Percentiles rank a stretch among this genome's conserved stretches.
Evolutionary conservation across 495 filamentous ascomycete species (phyloP).

Genomic region (Aspergillus taichungensis): DNA sequence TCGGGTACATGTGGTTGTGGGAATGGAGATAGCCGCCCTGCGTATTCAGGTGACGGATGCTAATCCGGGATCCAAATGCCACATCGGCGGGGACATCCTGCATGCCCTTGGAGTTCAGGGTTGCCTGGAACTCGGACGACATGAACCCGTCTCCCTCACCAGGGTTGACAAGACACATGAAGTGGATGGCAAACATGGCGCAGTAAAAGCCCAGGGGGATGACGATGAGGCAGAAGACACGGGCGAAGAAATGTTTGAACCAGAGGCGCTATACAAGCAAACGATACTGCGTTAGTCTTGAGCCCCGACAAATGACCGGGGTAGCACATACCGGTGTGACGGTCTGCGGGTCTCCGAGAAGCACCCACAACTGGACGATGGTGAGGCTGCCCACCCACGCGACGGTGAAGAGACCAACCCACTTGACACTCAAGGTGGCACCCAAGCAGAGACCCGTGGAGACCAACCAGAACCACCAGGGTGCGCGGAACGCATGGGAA

Average conservation of each 20-base stretch:
- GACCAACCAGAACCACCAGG: constrained; percentile 97
- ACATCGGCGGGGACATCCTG: constrained; percentile 89
- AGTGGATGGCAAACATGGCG: constrained; percentile 93
- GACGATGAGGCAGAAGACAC: constrained; percentile 84
- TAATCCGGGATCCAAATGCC: constrained; percentile 75
- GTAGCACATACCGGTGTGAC: constrained; percentile 56
- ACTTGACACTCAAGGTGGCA: constrained; percentile 92
- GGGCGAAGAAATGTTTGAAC: constrained; percentile 91
- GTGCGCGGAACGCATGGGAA: constrained; percentile 68
- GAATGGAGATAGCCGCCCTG: constrained; percentile 97
- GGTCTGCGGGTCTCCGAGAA: constrained; percentile 78
- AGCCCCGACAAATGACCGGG: neutral
- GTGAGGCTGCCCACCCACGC: constrained; percentile 96
- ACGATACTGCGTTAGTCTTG: constrained; percentile 6
- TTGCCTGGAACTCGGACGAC: constrained; percentile 98
- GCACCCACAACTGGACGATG: constrained; percentile 82
- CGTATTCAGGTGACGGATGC: constrained; percentile 87
- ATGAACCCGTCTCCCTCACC: constrained; percentile 98
- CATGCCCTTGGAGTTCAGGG: constrained; percentile 93
- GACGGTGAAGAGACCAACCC: constrained; percentile 97
- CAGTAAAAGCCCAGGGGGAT: constrained; percentile 88
- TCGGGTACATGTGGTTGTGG: constrained; percentile 94
- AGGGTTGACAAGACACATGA: constrained; percentile 83
- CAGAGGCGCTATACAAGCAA: constrained; percentile 54
- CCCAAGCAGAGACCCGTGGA: constrained; percentile 82